Evolutionary conservation across 768 basidiomycete species (phyloP).

Genomic region (Calocera viscosa): DNA sequence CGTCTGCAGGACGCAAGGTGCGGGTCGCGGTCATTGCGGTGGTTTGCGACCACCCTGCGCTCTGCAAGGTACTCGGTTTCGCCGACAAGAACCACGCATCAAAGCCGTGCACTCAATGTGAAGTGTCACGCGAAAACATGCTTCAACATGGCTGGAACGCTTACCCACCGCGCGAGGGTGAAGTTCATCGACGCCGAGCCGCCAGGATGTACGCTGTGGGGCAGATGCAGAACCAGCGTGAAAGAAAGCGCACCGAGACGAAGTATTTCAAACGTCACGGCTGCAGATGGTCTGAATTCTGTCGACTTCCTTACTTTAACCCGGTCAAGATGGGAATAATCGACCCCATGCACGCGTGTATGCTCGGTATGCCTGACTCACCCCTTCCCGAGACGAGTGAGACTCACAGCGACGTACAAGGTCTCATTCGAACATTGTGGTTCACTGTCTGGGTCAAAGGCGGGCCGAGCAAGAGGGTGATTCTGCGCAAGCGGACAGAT

Average conservation of each 20-base stretch:
- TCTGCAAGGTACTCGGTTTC: conserved; percentile 23
- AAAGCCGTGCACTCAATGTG: conserved; percentile 23
- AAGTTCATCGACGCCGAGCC: background rate
- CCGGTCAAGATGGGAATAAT: conserved; percentile 4
- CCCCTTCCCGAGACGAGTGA: background rate
- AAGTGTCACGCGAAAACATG: conserved; percentile 19
- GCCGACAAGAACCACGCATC: conserved; percentile 22
- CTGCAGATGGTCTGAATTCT: background rate
- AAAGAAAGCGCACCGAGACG: conserved; percentile 3
- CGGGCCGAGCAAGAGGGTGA: background rate
- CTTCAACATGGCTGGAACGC: conserved; percentile 22
- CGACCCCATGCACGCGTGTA: conserved; percentile 11
- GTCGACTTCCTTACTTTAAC: conserved; percentile 8
- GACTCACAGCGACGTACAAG: background rate
- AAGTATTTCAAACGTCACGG: background rate
- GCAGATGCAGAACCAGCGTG: background rate
- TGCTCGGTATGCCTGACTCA: background rate
- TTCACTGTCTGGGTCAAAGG: conserved; percentile 14
- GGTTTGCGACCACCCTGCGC: conserved; percentile 26
- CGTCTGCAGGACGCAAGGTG: conserved; percentile 15
- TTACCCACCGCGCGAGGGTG: background rate
- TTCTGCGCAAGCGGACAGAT: background rate
- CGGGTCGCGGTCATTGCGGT: conserved; percentile 22
- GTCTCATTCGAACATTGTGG: conserved; percentile 13
- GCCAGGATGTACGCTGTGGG: background rate